Evolutionary conservation across 2,329 filamentous ascomycete genomes (phyloP).

Genomic region (Fusarium sp.): DNA sequence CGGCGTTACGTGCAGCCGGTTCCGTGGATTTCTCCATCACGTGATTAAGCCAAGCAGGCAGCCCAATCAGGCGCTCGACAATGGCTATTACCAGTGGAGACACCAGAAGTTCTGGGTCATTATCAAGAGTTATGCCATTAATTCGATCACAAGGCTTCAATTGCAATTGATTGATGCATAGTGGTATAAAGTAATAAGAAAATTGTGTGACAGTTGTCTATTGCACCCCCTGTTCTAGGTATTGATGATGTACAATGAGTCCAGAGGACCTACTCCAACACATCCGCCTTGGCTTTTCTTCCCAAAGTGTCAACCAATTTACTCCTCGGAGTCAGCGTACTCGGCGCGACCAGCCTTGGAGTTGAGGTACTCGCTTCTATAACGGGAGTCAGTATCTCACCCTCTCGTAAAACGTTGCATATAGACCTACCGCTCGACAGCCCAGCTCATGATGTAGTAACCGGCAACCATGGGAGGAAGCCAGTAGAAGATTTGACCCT

Average conservation of each 20-base stretch:
- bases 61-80: slow-evolving; percentile 44
- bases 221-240: slow-evolving; percentile 57
- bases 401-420: neutral
- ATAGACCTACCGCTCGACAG: slow-evolving; percentile 82
- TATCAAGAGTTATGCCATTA: slow-evolving; percentile 9
- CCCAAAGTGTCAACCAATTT: slow-evolving; percentile 45
- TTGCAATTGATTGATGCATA: neutral
- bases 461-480: slow-evolving; percentile 82
- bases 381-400: slow-evolving; percentile 24
- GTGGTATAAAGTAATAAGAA: slow-evolving; percentile 36
- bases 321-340: slow-evolving; percentile 62
- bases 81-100: slow-evolving; percentile 46
- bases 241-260: slow-evolving; percentile 60
- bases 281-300: slow-evolving; percentile 33
- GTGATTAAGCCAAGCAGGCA: slow-evolving; percentile 10
- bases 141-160: slow-evolving; percentile 18
- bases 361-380: slow-evolving; percentile 85
- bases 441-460: slow-evolving; percentile 92
- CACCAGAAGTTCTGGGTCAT: slow-evolving; percentile 1
- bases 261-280: slow-evolving; percentile 54
- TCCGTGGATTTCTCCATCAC: slow-evolving; percentile 43
- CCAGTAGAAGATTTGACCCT: slow-evolving; percentile 90
- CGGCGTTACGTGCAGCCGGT: slow-evolving; percentile 54
- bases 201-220: slow-evolving; percentile 54
- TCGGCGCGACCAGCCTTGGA: slow-evolving; percentile 80